Conservation (phyloP, 306 rosid genomes). For the Ammopiptanthus mongolicus region DNA sequence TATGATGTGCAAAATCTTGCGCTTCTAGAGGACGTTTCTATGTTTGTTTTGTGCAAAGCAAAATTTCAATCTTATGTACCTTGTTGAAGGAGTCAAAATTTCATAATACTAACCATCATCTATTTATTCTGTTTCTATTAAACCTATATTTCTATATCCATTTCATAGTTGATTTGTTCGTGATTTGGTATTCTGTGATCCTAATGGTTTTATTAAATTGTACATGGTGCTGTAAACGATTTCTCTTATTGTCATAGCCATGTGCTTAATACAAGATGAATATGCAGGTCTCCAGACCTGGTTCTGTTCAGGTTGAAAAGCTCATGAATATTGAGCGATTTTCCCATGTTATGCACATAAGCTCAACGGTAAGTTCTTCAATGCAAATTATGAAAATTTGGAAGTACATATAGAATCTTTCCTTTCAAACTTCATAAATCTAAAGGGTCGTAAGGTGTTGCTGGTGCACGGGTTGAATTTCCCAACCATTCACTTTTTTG, state of each 20-base stretch:
- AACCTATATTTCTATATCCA: background rate
- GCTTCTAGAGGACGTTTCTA: background rate
- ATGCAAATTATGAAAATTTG: background rate
- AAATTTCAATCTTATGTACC: background rate
- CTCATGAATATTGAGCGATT: conserved; percentile 89
- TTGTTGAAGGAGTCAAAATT: background rate
- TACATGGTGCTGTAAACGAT: background rate
- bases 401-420: background rate
- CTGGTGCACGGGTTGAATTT: background rate
- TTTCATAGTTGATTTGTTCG: background rate
- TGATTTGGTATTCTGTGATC: background rate
- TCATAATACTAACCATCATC: background rate
- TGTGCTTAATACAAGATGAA: conserved; percentile 4
- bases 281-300: conserved; percentile 84
- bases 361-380: conserved; percentile 79
- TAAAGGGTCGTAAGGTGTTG: background rate
- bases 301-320: conserved; percentile 84
- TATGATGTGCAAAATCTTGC: background rate
- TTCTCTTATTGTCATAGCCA: conserved; percentile 9
- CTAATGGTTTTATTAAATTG: background rate
- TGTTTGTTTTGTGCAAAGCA: background rate
- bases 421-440: background rate
- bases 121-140: background rate
- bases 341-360: conserved; percentile 98
- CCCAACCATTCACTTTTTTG: background rate